Conservation (phyloP, 139 green algal genomes). For the Diplosphaera chodatii region DNA sequence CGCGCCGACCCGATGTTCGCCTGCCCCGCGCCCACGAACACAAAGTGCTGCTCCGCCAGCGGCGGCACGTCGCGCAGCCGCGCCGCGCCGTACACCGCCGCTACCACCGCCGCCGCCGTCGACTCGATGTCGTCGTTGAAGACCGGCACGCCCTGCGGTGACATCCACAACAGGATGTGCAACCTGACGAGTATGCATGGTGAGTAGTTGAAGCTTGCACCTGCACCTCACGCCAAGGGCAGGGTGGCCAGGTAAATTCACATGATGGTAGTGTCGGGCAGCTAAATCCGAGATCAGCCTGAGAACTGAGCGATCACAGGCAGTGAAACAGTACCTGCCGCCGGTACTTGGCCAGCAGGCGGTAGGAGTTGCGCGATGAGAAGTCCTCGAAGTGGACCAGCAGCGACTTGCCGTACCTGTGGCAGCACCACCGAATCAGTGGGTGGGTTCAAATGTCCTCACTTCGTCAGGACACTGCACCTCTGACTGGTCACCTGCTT, state of each 20-base stretch:
- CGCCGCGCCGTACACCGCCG: constrained; percentile 27
- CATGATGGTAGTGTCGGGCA: too few species aligned
- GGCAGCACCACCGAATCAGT: too few species aligned
- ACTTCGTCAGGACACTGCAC: too few species aligned
- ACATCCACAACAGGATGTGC: too few species aligned
- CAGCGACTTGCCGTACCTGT: neutral
- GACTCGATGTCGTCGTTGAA: constrained; percentile 38
- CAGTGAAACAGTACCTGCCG: constrained; percentile 3
- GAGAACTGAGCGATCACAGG: neutral
- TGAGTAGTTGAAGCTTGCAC: too few species aligned
- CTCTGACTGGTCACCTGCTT: too few species aligned
- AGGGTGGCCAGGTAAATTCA: too few species aligned
- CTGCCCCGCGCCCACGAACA: constrained; percentile 67
- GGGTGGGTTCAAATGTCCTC: too few species aligned
- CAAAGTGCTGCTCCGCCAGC: constrained; percentile 32
- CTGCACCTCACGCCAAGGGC: too few species aligned
- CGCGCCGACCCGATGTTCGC: constrained; percentile 42
- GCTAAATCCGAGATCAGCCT: too few species aligned
- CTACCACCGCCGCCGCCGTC: constrained; percentile 48
- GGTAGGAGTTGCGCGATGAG: constrained; percentile 15
- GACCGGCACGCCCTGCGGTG: constrained; percentile 23
- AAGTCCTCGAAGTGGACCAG: constrained; percentile 57
- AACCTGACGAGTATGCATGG: too few species aligned
- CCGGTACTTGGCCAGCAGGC: constrained; percentile 11
- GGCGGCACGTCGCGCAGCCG: constrained; percentile 20